phyloP scores from a whole-genome alignment of 2,329 filamentous ascomycete species.

The Pezicula carpinea region DNA sequence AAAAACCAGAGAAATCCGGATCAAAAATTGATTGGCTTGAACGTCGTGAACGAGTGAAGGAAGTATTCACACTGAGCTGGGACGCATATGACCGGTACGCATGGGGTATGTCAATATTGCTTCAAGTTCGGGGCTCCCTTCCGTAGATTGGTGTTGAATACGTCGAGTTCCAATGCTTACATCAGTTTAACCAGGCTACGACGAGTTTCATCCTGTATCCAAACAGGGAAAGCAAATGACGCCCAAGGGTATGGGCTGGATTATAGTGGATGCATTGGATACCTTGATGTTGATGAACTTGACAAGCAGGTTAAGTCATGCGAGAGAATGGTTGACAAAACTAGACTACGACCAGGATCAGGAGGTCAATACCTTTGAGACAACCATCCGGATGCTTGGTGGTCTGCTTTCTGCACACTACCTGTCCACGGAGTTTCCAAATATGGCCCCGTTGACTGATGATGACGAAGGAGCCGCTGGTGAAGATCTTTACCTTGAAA shows the following conservation, averaged over 20 bases:
- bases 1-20: conserved; percentile 40
- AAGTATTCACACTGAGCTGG: conserved; percentile 90
- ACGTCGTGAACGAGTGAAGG: conserved; percentile 75
- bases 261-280: conserved; percentile 92
- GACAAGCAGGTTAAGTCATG: conserved; percentile 77
- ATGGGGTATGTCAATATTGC: conserved; percentile 61
- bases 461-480: conserved; percentile 69
- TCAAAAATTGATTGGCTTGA: conserved; percentile 65
- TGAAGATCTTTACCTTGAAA: conserved; percentile 93
- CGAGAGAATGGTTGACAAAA: conserved; percentile 81
- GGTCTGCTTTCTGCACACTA: conserved; percentile 92
- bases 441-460: conserved; percentile 69
- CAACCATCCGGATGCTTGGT: conserved; percentile 94
- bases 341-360: conserved; percentile 88
- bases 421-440: conserved; percentile 76
- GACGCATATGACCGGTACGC: conserved; percentile 87
- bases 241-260: conserved; percentile 88
- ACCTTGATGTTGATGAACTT: conserved; percentile 99
- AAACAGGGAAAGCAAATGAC: conserved; percentile 83
- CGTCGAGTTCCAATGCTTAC: neutral
- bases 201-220: conserved; percentile 80
- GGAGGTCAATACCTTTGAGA: conserved; percentile 97
- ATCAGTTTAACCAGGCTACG: conserved; percentile 54
- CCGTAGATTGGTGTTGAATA: neutral
- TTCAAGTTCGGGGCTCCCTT: neutral